Evolutionary conservation across 805 yeast species (phyloP).

Genomic region (Monosporozyma unispora): DNA sequence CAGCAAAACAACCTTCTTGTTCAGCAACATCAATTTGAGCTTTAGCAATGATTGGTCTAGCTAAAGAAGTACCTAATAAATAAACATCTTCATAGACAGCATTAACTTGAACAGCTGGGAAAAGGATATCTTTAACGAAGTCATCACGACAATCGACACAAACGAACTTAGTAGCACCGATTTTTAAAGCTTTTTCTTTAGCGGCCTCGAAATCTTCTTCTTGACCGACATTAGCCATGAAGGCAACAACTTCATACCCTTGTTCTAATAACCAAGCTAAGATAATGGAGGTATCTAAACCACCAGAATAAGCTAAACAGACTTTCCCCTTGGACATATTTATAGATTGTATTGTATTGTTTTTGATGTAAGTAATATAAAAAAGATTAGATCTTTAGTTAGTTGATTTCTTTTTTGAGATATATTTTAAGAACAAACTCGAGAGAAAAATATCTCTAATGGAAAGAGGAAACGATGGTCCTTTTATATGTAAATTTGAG

Average conservation of each 20-base stretch:
- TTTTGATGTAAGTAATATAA: neutral
- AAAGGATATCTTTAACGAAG: constrained; percentile 82
- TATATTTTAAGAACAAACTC: too few relatives aligned
- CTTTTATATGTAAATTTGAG: neutral
- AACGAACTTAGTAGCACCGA: constrained; percentile 95
- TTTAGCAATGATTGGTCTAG: constrained; percentile 97
- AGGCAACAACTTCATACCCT: constrained; percentile 97
- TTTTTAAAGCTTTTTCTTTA: constrained; percentile 86
- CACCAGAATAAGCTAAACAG: constrained; percentile 98
- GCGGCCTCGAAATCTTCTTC: constrained; percentile 99
- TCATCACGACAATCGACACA: constrained; percentile 91
- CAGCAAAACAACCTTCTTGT: constrained; percentile 96
- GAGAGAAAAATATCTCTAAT: neutral
- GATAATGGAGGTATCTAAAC: constrained; percentile 95
- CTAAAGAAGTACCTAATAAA: constrained; percentile 92
- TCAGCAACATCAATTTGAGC: constrained; percentile 97
- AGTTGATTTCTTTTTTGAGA: too few relatives aligned
- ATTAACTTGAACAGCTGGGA: constrained; percentile 95
- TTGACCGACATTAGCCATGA: constrained; percentile 98
- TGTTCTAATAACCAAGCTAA: constrained; percentile 96
- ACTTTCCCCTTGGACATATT: constrained; percentile 95
- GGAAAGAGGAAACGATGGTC: constrained; percentile 4
- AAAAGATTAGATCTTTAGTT: neutral
- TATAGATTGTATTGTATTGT: neutral
- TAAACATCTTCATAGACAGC: constrained; percentile 98